These are phyloP conservation scores for Magnusiomyces suaveolens DNA, from an alignment of 1,139 yeast genomes.

Conservation along the genomic window DNA sequence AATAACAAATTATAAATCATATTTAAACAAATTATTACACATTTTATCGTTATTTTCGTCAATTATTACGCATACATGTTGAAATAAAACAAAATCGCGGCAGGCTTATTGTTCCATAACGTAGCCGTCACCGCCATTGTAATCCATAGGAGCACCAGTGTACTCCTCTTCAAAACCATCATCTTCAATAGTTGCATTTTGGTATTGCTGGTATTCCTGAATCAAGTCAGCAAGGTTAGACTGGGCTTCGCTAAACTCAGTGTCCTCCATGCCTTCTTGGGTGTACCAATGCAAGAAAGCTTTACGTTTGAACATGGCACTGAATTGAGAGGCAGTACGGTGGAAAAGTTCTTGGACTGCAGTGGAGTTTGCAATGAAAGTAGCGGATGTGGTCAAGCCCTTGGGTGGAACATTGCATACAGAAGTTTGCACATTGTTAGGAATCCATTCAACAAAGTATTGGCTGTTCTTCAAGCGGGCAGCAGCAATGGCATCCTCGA, in stretches of 20 bases:
- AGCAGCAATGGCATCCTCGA: slow-evolving; percentile 35
- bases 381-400: slow-evolving; percentile 35
- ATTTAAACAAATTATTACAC: no score
- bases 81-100: neutral
- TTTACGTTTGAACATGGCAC: slow-evolving; percentile 37
- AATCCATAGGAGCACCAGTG: no score
- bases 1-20: no score
- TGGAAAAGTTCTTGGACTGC: slow-evolving; percentile 38
- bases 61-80: no score
- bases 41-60: no score
- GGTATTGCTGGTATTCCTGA: slow-evolving; percentile 39
- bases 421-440: slow-evolving; percentile 37
- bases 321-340: slow-evolving; percentile 35
- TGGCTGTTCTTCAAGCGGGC: slow-evolving; percentile 33
- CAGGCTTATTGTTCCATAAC: neutral
- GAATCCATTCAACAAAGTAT: slow-evolving; percentile 38
- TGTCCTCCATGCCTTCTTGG: slow-evolving; percentile 40
- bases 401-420: slow-evolving; percentile 38
- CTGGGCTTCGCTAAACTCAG: slow-evolving; percentile 40
- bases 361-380: slow-evolving; percentile 39
- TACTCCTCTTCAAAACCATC: slow-evolving; percentile 27
- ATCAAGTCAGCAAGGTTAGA: slow-evolving; percentile 37
- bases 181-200: slow-evolving; percentile 35
- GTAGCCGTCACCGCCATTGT: no score
- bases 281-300: slow-evolving; percentile 42